A percentile compares a stretch with the other conserved stretches of the same genome.
Conservation (phyloP, 2,329 filamentous ascomycete species). For the Paraconiothyrium sp. region DNA sequence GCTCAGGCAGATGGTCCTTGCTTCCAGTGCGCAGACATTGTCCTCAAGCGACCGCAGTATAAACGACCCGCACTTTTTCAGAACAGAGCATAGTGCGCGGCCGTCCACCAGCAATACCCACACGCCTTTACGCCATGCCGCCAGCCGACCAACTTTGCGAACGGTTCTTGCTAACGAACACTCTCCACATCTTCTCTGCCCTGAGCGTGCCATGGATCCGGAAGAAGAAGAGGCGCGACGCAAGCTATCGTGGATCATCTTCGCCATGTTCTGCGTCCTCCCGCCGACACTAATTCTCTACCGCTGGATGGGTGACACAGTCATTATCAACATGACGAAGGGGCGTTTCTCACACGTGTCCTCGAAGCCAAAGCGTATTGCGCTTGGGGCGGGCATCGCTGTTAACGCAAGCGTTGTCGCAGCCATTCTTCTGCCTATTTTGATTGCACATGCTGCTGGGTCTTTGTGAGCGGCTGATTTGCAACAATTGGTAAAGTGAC, state of each 20-base stretch:
- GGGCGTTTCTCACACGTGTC: slow-evolving; percentile 44
- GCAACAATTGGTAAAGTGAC: background rate
- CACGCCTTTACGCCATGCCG: slow-evolving; percentile 35
- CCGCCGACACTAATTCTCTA: slow-evolving; percentile 50
- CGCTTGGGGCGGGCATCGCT: slow-evolving; percentile 40
- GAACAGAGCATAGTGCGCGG: slow-evolving; percentile 29
- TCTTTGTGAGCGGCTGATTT: slow-evolving; percentile 10
- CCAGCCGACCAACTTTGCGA: slow-evolving; percentile 20
- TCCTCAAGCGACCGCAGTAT: slow-evolving; percentile 35
- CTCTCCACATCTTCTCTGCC: slow-evolving; percentile 44
- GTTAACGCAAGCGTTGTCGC: slow-evolving; percentile 37
- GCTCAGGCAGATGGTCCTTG: slow-evolving; percentile 46
- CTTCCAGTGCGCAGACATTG: slow-evolving; percentile 33
- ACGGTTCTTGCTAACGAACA: slow-evolving; percentile 28
- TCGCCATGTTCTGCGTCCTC: slow-evolving; percentile 44
- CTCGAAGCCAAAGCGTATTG: slow-evolving; percentile 40
- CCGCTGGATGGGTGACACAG: slow-evolving; percentile 43
- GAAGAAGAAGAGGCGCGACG: slow-evolving; percentile 39
- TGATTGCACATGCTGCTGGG: slow-evolving; percentile 21
- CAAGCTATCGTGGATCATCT: slow-evolving; percentile 46
- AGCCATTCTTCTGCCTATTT: slow-evolving; percentile 38
- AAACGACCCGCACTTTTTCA: slow-evolving; percentile 32
- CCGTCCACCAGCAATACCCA: slow-evolving; percentile 44
- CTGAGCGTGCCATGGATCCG: slow-evolving; percentile 32
- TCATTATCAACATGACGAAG: slow-evolving; percentile 42